phyloP scores from a whole-genome alignment of 345 rosid species.

The Draba incana region DNA sequence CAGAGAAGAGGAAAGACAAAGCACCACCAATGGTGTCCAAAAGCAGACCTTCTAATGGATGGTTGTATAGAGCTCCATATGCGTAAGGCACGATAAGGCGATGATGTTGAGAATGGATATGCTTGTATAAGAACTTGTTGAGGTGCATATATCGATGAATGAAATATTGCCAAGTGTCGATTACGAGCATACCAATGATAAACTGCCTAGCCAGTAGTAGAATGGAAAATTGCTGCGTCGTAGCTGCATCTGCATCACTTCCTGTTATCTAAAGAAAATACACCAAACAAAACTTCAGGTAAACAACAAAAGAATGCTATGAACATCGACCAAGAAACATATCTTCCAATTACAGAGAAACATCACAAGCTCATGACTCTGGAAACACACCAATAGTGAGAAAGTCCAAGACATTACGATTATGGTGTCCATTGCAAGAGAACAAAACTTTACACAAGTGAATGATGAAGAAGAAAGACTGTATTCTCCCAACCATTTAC shows the following conservation, averaged over 20 bases:
- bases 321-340: slow-evolving; percentile 15
- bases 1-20: slow-evolving; percentile 68
- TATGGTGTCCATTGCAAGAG: background rate
- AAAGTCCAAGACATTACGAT: background rate
- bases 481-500: background rate
- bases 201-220: slow-evolving; percentile 37
- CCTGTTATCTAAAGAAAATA: slow-evolving; percentile 38
- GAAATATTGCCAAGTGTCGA: slow-evolving; percentile 48
- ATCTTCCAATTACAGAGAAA: no score
- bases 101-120: slow-evolving; percentile 51
- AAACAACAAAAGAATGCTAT: background rate
- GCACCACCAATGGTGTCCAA: slow-evolving; percentile 81
- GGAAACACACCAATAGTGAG: background rate
- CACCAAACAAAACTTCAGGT: background rate
- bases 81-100: slow-evolving; percentile 65
- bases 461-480: slow-evolving; percentile 10
- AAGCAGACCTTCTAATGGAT: slow-evolving; percentile 70
- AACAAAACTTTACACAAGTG: slow-evolving; percentile 16
- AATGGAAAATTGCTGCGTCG: slow-evolving; percentile 32
- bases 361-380: no score
- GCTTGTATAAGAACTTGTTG: slow-evolving; percentile 48
- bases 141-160: slow-evolving; percentile 46
- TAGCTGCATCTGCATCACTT: slow-evolving; percentile 39
- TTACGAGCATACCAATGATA: slow-evolving; percentile 42
- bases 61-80: slow-evolving; percentile 73